Percentiles rank a stretch among this genome's conserved stretches.
Evolutionary conservation across 495 filamentous ascomycete species (phyloP).

Genomic region (Neurospora pannonica): DNA sequence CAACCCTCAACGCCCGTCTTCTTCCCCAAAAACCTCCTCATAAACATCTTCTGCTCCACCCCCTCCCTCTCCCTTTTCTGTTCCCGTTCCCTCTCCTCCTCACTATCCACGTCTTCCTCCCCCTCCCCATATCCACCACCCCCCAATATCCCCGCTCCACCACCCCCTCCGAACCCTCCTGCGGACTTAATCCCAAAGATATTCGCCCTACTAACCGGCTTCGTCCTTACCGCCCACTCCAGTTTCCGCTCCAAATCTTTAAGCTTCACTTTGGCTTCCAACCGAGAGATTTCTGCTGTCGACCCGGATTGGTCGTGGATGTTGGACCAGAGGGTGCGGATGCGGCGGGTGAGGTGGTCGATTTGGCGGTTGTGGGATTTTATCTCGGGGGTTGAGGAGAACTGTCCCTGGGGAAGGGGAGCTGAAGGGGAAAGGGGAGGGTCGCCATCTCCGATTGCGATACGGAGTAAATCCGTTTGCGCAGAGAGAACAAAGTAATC

Average conservation of each 20-base stretch:
- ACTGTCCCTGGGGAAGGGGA: no score
- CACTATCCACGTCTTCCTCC: constrained; percentile 19
- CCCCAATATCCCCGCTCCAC: not conserved
- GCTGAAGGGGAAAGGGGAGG: not conserved
- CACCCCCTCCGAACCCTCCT: not conserved
- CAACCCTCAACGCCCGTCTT: not conserved
- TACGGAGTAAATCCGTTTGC: constrained; percentile 56
- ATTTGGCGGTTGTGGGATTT: constrained; percentile 53
- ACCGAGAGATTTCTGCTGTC: constrained; percentile 58
- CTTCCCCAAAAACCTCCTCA: constrained; percentile 36
- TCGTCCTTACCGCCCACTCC: constrained; percentile 58
- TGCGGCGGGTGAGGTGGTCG: constrained; percentile 50
- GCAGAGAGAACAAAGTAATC: constrained; percentile 60
- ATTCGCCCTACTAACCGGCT: constrained; percentile 46
- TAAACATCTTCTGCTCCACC: constrained; percentile 29
- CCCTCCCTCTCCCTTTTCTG: not conserved
- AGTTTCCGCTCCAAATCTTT: constrained; percentile 65
- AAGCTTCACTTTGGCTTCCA: constrained; percentile 62
- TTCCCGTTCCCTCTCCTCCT: constrained; percentile 3
- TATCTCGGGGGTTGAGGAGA: constrained; percentile 1
- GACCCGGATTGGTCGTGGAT: constrained; percentile 59
- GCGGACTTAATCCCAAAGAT: constrained; percentile 38
- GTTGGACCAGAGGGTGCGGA: constrained; percentile 57
- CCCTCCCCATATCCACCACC: not conserved
- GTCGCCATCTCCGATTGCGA: constrained; percentile 58